phyloP scores from a whole-genome alignment of 2,329 filamentous ascomycete species.

The Rosellinia necatrix region DNA sequence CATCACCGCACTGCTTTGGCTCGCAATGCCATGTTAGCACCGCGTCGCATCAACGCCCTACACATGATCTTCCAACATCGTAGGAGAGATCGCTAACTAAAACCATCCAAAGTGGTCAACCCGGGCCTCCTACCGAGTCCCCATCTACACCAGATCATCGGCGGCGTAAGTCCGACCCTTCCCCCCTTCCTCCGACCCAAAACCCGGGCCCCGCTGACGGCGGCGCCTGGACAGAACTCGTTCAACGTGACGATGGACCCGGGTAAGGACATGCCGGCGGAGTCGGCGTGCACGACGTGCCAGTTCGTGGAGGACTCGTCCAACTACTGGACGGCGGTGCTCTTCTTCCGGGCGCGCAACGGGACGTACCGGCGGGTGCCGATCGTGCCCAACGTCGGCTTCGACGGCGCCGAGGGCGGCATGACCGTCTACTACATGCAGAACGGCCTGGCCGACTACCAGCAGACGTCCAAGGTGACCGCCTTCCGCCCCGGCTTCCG shows the following conservation, averaged over 20 bases:
- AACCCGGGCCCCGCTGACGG: background rate
- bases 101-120: conserved; percentile 29
- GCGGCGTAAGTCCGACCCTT: conserved; percentile 31
- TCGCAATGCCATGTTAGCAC: background rate
- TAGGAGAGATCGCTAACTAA: background rate
- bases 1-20: too few species aligned
- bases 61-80: background rate
- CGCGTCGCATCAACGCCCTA: background rate
- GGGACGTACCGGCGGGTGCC: conserved; percentile 40
- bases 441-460: conserved; percentile 37
- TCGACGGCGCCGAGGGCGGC: conserved; percentile 43
- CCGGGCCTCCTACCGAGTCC: conserved; percentile 37
- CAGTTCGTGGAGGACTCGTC: conserved; percentile 37
- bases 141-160: conserved; percentile 41
- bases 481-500: conserved; percentile 52
- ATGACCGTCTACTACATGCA: conserved; percentile 52
- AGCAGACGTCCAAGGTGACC: conserved; percentile 47
- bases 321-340: conserved; percentile 39
- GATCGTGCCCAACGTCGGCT: conserved; percentile 35
- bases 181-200: background rate
- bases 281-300: conserved; percentile 38
- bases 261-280: conserved; percentile 35
- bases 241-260: conserved; percentile 38
- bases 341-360: conserved; percentile 36
- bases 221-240: conserved; percentile 33